A percentile compares a stretch with the other conserved stretches of the same genome.
These are phyloP conservation scores for Chlamydomonas eustigma DNA, from an alignment of 139 green algal species.

Conservation along the genomic window DNA sequence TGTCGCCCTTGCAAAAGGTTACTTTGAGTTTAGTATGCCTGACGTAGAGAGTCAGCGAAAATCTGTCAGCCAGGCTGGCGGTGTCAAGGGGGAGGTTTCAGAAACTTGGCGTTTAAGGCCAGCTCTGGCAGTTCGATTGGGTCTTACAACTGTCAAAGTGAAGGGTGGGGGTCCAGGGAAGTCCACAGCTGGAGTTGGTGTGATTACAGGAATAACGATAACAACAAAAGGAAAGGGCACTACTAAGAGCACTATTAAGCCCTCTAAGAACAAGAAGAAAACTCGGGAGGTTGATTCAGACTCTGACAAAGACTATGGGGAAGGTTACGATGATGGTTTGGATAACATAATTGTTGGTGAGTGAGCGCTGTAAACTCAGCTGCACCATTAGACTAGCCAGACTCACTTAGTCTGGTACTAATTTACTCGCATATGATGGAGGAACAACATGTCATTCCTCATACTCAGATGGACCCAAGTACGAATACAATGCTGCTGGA, in stretches of 20 bases:
- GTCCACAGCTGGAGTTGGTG: not conserved
- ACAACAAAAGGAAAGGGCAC: not conserved
- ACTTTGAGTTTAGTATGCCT: not conserved
- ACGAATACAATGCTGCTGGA: too few species aligned
- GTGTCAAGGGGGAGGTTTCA: too few species aligned
- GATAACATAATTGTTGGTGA: constrained; percentile 1
- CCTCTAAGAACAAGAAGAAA: not conserved
- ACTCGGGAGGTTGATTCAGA: not conserved
- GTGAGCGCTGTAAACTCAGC: too few species aligned
- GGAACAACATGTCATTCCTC: too few species aligned
- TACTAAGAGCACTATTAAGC: not conserved
- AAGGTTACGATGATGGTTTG: constrained; percentile 6
- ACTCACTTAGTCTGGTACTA: too few species aligned
- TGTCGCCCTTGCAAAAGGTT: not conserved
- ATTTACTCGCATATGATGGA: too few species aligned
- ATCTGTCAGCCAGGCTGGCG: not conserved
- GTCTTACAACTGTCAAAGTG: not conserved
- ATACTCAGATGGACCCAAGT: too few species aligned
- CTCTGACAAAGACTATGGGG: constrained; percentile 6
- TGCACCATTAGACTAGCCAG: too few species aligned
- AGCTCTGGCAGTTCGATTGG: not conserved
- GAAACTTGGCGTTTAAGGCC: not conserved
- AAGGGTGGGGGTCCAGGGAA: not conserved
- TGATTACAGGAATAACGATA: not conserved
- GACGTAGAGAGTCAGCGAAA: not conserved